These are phyloP conservation scores for Candida tropicalis DNA, from an alignment of 1,139 yeast species.

Conservation along the genomic window DNA sequence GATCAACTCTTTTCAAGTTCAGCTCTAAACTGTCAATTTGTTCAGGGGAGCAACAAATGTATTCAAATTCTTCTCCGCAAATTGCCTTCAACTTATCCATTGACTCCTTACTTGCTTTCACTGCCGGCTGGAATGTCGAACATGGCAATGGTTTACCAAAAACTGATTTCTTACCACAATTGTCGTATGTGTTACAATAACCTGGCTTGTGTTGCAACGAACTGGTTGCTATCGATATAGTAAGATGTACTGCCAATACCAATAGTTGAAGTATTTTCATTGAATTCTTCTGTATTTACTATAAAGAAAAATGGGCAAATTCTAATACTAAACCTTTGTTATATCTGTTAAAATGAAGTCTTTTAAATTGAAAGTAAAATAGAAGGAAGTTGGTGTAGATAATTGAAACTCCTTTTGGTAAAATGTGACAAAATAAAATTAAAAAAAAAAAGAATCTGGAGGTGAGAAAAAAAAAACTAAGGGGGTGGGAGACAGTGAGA, in stretches of 20 bases:
- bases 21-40: conserved; percentile 38
- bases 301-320: no score
- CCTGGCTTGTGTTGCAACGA: conserved; percentile 24
- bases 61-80: conserved; percentile 60
- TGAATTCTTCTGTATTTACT: neutral
- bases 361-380: no score
- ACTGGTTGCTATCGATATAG: neutral
- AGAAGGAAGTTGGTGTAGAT: no score
- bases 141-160: conserved; percentile 86
- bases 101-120: conserved; percentile 46
- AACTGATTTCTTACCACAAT: conserved; percentile 78
- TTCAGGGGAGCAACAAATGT: conserved; percentile 44
- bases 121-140: conserved; percentile 56
- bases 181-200: conserved; percentile 59
- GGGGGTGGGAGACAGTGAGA: no score
- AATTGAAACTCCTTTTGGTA: no score
- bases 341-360: no score
- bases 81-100: conserved; percentile 51
- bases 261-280: conserved; percentile 7
- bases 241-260: conserved; percentile 6
- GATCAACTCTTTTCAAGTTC: conserved; percentile 73
- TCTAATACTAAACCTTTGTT: no score
- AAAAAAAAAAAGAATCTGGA: neutral
- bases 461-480: neutral
- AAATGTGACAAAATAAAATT: neutral